phyloP scores from a whole-genome alignment of 805 yeast species.

The Ogataea saltuana region DNA sequence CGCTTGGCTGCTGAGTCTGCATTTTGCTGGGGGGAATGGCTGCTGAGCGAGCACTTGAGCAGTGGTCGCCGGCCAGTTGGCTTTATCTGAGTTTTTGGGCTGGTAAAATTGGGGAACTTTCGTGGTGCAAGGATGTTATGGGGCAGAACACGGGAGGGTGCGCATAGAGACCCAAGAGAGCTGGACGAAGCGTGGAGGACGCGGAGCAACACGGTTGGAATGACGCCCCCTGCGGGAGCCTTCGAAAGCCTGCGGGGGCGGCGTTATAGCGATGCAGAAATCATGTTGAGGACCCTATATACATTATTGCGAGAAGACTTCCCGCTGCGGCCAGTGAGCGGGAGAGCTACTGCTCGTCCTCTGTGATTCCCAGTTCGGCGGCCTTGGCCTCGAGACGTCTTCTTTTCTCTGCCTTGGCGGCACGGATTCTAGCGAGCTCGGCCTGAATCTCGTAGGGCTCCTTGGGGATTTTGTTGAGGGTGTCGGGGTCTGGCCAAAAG shows the following conservation, averaged over 20 bases:
- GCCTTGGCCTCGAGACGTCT: conserved; percentile 72
- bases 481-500: conserved; percentile 95
- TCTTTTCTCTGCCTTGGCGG: conserved; percentile 73
- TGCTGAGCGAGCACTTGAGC: neutral
- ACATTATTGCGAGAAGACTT: too few species aligned
- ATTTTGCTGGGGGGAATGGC: neutral
- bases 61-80: too few species aligned
- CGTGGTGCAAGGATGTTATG: conserved; percentile 5
- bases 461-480: conserved; percentile 87
- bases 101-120: neutral
- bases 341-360: conserved; percentile 42
- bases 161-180: too few species aligned
- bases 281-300: too few species aligned
- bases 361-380: conserved; percentile 61
- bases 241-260: too few species aligned
- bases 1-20: conserved; percentile 9
- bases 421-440: conserved; percentile 83
- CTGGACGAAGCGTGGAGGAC: too few species aligned
- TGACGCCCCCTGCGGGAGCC: too few species aligned
- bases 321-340: too few species aligned
- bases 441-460: conserved; percentile 91
- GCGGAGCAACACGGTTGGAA: too few species aligned
- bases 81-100: too few species aligned
- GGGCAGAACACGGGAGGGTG: too few species aligned
- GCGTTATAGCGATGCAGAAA: too few species aligned